Evolutionary conservation across 2,329 filamentous ascomycete genomes (phyloP).

Genomic region (Phialocephala sp.): DNA sequence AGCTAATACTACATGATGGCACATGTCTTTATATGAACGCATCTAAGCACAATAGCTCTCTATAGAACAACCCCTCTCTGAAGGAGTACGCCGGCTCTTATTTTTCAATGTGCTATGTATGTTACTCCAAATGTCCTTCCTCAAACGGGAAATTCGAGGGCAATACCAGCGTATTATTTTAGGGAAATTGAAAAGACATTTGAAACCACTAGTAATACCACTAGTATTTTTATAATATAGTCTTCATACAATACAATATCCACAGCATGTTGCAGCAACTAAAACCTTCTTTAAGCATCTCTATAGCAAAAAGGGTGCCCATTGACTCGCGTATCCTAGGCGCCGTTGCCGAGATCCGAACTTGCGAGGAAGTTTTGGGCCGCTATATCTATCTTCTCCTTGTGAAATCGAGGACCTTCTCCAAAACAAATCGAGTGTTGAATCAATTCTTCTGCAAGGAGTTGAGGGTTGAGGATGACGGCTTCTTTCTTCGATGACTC

Average conservation of each 20-base stretch:
- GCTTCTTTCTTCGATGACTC: not conserved
- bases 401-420: slow-evolving; percentile 18
- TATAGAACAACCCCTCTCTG: not conserved
- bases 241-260: not conserved
- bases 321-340: not conserved
- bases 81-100: not conserved
- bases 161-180: not conserved
- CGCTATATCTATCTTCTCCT: slow-evolving; percentile 14
- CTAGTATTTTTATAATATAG: not conserved
- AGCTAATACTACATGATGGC: slow-evolving; percentile 8
- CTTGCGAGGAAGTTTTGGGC: not conserved
- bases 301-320: not conserved
- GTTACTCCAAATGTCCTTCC: not conserved
- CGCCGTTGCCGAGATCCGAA: not conserved
- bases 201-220: not conserved
- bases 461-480: slow-evolving; percentile 1
- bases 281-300: too few relatives aligned
- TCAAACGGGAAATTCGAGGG: not conserved
- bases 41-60: not conserved
- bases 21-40: not conserved
- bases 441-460: slow-evolving; percentile 13
- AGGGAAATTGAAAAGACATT: not conserved
- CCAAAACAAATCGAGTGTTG: slow-evolving; percentile 18
- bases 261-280: not conserved
- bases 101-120: not conserved